A percentile compares a stretch with the other conserved stretches of the same genome.
phyloP scores from a whole-genome alignment of 1,284 basidiomycete species.

The Trichosporon sp. region DNA sequence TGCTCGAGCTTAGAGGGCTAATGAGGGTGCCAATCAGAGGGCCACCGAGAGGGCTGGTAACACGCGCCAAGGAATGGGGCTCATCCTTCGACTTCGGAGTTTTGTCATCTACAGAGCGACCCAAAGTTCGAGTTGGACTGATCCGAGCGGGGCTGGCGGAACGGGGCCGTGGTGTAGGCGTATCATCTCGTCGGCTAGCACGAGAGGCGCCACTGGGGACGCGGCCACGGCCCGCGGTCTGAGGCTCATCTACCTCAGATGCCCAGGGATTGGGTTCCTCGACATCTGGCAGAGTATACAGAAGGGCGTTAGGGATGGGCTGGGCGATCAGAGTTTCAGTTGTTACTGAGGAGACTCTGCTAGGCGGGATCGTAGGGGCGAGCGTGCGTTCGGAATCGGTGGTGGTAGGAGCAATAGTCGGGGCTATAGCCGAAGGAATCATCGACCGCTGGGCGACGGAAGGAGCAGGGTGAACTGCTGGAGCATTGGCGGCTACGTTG shows the following conservation, averaged over 20 bases:
- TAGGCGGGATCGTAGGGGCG: not conserved
- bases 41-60: not conserved
- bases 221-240: not conserved
- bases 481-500: not conserved
- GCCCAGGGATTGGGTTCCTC: not conserved
- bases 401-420: not conserved
- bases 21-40: not conserved
- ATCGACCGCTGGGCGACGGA: not conserved
- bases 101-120: not conserved
- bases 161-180: not conserved
- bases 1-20: not conserved
- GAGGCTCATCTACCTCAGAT: not conserved
- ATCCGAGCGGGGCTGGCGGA: not conserved
- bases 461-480: not conserved
- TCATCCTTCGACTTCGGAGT: not conserved
- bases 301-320: not conserved
- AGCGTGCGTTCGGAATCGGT: not conserved
- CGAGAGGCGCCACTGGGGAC: not conserved
- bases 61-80: not conserved
- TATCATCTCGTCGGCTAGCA: not conserved
- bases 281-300: not conserved
- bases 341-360: not conserved
- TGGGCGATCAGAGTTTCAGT: not conserved
- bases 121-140: not conserved
- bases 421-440: not conserved